Evolutionary conservation across 768 basidiomycete genomes (phyloP).

Genomic region (Porphyrellus cyaneotinctus): DNA sequence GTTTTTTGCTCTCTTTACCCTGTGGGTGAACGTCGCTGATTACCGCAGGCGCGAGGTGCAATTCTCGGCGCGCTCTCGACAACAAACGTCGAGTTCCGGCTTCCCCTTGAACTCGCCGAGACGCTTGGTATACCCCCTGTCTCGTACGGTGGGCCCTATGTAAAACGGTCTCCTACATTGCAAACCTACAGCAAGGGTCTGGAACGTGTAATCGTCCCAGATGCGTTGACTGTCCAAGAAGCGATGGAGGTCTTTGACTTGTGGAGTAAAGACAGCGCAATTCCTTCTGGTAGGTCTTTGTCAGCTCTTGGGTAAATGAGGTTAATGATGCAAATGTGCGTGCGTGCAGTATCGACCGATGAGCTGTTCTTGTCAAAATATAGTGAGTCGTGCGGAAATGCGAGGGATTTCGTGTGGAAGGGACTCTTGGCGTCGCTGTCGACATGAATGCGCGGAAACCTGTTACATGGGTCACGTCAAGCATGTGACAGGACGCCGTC

Average conservation of each 20-base stretch:
- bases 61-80: conserved; percentile 67
- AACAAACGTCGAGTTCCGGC: conserved; percentile 53
- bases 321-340: not conserved
- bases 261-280: conserved; percentile 61
- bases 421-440: conserved; percentile 43
- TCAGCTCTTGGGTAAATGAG: not conserved
- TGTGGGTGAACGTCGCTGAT: not conserved
- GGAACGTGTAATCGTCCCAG: conserved; percentile 49
- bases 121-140: conserved; percentile 48
- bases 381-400: conserved; percentile 72
- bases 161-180: conserved; percentile 47
- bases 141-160: conserved; percentile 49
- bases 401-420: conserved; percentile 73
- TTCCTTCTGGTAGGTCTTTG: conserved; percentile 44
- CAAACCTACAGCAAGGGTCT: conserved; percentile 53
- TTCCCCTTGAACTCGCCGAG: conserved; percentile 61
- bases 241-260: conserved; percentile 73
- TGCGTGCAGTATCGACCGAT: conserved; percentile 44
- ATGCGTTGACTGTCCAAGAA: conserved; percentile 57
- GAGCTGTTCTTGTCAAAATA: conserved; percentile 78
- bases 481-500: too few species aligned
- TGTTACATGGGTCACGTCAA: too few species aligned
- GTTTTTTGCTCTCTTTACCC: conserved; percentile 26
- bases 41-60: conserved; percentile 57
- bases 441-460: conserved; percentile 11